Evolutionary conservation across 768 basidiomycete genomes (phyloP).

Genomic region (Leccinum longicurvipes): DNA sequence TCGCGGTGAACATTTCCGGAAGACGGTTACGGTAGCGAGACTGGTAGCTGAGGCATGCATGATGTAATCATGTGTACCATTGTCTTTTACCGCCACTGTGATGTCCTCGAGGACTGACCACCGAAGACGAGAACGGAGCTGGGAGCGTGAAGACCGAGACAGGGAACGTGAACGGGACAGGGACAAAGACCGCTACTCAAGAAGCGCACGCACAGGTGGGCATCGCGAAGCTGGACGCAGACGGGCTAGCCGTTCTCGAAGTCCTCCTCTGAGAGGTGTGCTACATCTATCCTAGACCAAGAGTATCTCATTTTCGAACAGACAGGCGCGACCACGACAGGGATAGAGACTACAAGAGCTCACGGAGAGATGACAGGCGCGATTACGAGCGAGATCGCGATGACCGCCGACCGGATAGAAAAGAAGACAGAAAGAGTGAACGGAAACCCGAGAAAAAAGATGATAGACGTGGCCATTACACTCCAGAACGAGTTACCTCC

Average conservation of each 20-base stretch:
- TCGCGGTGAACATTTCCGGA: slow-evolving; percentile 18
- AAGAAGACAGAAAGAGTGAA: slow-evolving; percentile 31
- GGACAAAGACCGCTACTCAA: slow-evolving; percentile 43
- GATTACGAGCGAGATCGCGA: slow-evolving; percentile 31
- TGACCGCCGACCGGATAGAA: slow-evolving; percentile 30
- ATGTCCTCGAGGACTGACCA: slow-evolving; percentile 58
- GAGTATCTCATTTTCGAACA: slow-evolving; percentile 10
- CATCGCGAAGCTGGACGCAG: slow-evolving; percentile 36
- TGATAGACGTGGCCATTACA: slow-evolving; percentile 39
- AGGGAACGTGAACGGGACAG: slow-evolving; percentile 29
- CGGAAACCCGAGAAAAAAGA: slow-evolving; percentile 34
- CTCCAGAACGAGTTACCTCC: slow-evolving; percentile 35
- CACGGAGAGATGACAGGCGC: slow-evolving; percentile 33
- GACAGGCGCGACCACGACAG: slow-evolving; percentile 35
- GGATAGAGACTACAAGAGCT: slow-evolving; percentile 38
- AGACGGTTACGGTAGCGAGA: background rate
- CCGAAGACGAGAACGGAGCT: slow-evolving; percentile 59
- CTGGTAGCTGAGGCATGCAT: background rate
- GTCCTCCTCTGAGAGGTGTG: slow-evolving; percentile 35
- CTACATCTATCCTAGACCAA: background rate
- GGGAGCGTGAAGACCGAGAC: slow-evolving; percentile 47
- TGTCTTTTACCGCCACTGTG: slow-evolving; percentile 37
- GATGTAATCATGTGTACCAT: slow-evolving; percentile 25
- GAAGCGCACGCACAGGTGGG: slow-evolving; percentile 31
- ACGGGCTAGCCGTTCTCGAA: slow-evolving; percentile 39